Evolutionary conservation across 169 alveolate species (phyloP).

Genomic region (Eimeria falciformis): DNA sequence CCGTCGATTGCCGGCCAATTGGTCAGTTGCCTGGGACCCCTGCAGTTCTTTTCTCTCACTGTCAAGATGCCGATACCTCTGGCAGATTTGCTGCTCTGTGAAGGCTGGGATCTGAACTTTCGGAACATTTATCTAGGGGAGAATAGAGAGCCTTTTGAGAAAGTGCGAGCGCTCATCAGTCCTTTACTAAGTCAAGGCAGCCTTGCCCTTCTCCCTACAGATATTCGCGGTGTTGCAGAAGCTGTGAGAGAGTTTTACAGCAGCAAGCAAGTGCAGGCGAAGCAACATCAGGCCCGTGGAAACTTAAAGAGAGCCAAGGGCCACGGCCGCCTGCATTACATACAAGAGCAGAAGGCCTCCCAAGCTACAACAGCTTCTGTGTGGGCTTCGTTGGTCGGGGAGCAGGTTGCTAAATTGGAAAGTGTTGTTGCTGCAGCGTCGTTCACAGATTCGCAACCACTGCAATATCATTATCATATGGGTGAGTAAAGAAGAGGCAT

Average conservation of each 20-base stretch:
- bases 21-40: slow-evolving; percentile 34
- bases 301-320: slow-evolving; percentile 57
- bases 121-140: slow-evolving; percentile 2
- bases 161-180: slow-evolving; percentile 34
- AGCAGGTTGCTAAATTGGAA: slow-evolving; percentile 7
- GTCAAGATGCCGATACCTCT: slow-evolving; percentile 12
- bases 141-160: background rate
- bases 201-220: slow-evolving; percentile 61
- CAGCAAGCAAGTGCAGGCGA: slow-evolving; percentile 51
- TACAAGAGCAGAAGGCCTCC: slow-evolving; percentile 16
- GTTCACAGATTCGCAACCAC: background rate
- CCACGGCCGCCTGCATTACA: slow-evolving; percentile 13
- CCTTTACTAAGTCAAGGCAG: slow-evolving; percentile 40
- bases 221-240: slow-evolving; percentile 59
- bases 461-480: background rate
- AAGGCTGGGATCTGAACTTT: slow-evolving; percentile 54
- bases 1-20: slow-evolving; percentile 24
- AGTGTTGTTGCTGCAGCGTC: slow-evolving; percentile 10
- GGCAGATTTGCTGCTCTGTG: slow-evolving; percentile 49
- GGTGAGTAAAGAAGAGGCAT: background rate
- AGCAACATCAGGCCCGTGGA: slow-evolving; percentile 60
- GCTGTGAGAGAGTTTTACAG: slow-evolving; percentile 63
- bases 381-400: slow-evolving; percentile 58
- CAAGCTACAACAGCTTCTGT: slow-evolving; percentile 2
- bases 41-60: slow-evolving; percentile 40